Conservation (phyloP, 805 yeast genomes). For the Wickerhamomyces canadensis region DNA sequence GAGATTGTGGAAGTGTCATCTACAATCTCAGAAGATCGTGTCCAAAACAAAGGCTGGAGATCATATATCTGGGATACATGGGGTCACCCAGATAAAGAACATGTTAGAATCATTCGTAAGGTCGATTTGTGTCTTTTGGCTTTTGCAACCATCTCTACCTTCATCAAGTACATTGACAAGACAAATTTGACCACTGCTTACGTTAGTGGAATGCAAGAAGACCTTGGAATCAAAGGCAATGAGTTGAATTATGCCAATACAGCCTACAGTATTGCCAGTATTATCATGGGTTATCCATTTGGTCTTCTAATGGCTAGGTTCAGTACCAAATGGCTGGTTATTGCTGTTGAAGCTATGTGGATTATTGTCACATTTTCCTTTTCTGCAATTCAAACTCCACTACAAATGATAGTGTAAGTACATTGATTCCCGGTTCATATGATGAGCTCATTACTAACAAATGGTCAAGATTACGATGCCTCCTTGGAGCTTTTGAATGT, state of each 20-base stretch:
- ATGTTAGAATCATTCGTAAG: too few species aligned
- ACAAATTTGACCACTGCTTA: conserved; percentile 50
- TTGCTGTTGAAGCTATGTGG: conserved; percentile 47
- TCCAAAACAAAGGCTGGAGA: too few species aligned
- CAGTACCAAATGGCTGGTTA: conserved; percentile 29
- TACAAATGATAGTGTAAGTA: conserved; percentile 40
- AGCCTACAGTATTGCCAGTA: conserved; percentile 44
- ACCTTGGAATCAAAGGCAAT: conserved; percentile 43
- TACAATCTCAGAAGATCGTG: too few species aligned
- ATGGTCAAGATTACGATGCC: too few species aligned
- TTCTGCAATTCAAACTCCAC: conserved; percentile 33
- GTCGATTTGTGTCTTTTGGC: neutral
- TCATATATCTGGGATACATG: too few species aligned
- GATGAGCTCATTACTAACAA: too few species aligned
- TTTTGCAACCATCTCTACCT: neutral
- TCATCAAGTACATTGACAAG: conserved; percentile 40
- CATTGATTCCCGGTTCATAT: too few species aligned
- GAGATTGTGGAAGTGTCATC: too few species aligned
- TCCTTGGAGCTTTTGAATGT: conserved; percentile 52
- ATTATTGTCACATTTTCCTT: conserved; percentile 44
- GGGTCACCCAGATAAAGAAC: too few species aligned
- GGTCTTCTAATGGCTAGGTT: conserved; percentile 24
- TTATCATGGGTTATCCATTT: conserved; percentile 40
- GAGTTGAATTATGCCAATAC: conserved; percentile 49
- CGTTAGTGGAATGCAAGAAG: conserved; percentile 45